Conservation (phyloP, 2,329 filamentous ascomycete genomes). For the Pezicula carpinea region DNA sequence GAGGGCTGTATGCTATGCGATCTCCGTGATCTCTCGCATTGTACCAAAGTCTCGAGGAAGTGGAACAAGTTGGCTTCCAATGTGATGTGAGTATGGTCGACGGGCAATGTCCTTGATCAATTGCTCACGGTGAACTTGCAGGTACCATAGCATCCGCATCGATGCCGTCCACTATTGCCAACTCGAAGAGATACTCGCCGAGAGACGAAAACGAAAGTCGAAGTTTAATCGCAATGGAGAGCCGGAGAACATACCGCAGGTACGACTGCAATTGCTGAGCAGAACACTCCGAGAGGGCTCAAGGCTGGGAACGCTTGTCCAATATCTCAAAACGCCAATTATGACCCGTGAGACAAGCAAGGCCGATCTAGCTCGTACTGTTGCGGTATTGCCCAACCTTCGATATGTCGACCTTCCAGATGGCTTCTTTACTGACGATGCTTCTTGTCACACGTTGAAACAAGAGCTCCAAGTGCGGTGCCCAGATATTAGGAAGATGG, state of each 20-base stretch:
- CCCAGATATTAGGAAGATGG: conserved; percentile 83
- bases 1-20: conserved; percentile 92
- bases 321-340: conserved; percentile 84
- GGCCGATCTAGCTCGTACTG: conserved; percentile 76
- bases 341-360: conserved; percentile 87
- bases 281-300: conserved; percentile 76
- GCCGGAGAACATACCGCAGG: conserved; percentile 72
- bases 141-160: conserved; percentile 86
- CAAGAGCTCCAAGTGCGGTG: conserved; percentile 83
- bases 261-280: conserved; percentile 72
- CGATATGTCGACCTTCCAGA: conserved; percentile 88
- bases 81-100: conserved; percentile 52
- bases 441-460: conserved; percentile 67
- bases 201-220: conserved; percentile 70
- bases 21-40: conserved; percentile 80
- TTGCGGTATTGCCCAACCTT: conserved; percentile 79
- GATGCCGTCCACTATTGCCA: conserved; percentile 94
- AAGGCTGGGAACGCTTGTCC: conserved; percentile 63
- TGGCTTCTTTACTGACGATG: conserved; percentile 79
- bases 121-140: conserved; percentile 31
- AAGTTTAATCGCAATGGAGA: conserved; percentile 73
- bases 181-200: conserved; percentile 75
- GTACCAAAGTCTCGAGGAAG: conserved; percentile 65
- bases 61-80: conserved; percentile 57
- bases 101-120: conserved; percentile 3